Base-by-base conservation (phyloP, 2,329 filamentous ascomycete species). In the Celoporthe dispersa region DNA sequence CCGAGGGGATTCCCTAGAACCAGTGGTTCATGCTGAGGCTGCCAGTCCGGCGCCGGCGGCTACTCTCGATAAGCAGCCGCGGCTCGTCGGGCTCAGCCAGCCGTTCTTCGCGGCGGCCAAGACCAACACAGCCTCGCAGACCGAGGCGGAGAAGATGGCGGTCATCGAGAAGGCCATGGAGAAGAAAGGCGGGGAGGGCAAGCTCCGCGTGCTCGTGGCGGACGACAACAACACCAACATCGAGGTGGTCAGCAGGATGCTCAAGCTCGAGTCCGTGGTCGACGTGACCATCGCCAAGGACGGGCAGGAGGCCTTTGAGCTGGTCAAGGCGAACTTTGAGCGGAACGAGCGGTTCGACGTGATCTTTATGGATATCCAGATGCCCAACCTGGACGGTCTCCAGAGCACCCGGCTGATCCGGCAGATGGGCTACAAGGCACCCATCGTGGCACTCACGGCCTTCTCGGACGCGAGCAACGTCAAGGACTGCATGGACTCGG, bases 341-440 rank as follows among this genome's bases (percentile, higher is more conserved):
- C 87, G 86, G 37, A 87, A 90, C 66, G 85, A 87, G 68, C 87
- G 87, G 2, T 97, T 95, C 77, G 93, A 97, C 74, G 85, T 98
- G 35, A 95, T 98, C 73, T 96, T 97, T 77, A 98, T 97, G 94
- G 94, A 98, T 76, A 91, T 97, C 9, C 93, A 93, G 80, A 98
- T 98, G 94, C 94, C 94, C 3, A 97, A 96, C 73, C 86, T 98
- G 19, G 94, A 97, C 76, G 94, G 94, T 1, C 83, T 98, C 33
- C 91, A 97, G 78, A 94, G 92, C 62, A 97, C 94, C 0, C 88
- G 91, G 12, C 83, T 97, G 44, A 97, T 98, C 75, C 89, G 94
- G 8, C 85, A 94, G 78, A 92, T 95, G 83, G 94, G 94, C 1
- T 98, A 96, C 80, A 90, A 87, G 14, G 92, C 92, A 1, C 94